Conservation (phyloP, 306 rosid species). For the Quercus rubra region DNA sequence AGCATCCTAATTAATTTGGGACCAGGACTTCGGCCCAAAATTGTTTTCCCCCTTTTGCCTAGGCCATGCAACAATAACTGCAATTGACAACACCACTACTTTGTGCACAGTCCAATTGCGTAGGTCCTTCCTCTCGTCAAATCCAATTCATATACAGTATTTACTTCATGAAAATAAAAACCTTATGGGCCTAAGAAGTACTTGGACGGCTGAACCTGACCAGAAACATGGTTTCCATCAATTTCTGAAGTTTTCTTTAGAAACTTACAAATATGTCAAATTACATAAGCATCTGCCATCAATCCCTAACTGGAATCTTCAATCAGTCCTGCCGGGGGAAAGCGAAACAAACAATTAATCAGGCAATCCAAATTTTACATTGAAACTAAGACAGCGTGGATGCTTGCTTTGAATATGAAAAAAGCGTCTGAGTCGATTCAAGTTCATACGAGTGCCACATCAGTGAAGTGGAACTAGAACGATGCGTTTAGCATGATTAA, state of each 20-base stretch:
- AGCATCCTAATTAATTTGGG: no score
- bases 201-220: background rate
- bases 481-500: accelerated
- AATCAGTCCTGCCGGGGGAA: background rate
- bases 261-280: background rate
- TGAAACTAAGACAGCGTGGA: background rate
- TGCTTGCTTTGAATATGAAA: background rate
- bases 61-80: no score
- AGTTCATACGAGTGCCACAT: background rate
- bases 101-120: no score
- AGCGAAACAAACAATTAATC: no score
- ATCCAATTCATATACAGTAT: background rate
- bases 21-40: no score
- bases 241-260: background rate
- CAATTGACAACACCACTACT: no score
- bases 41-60: no score
- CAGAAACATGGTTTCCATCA: background rate
- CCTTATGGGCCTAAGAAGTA: background rate
- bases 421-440: background rate
- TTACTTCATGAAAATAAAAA: background rate
- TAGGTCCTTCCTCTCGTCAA: background rate
- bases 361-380: background rate
- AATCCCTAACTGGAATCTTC: background rate
- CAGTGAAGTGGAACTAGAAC: no score
- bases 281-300: background rate